Conservation (phyloP, 139 green algal genomes). For the Eudorina sp. region DNA sequence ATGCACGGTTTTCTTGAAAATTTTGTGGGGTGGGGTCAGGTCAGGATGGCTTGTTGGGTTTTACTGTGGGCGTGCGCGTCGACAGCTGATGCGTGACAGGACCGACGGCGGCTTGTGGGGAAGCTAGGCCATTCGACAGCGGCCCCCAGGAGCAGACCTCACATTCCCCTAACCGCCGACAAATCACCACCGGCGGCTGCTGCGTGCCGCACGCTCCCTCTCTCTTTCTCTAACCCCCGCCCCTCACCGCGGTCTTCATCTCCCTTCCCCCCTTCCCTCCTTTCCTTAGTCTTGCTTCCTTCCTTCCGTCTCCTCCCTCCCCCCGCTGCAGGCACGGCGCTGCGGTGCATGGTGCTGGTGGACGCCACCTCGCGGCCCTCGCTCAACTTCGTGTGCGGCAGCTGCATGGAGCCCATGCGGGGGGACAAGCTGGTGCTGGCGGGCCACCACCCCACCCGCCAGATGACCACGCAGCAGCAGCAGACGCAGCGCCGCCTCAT, state of each 20-base stretch:
- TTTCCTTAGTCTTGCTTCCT: neutral
- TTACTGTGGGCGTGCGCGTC: too few species aligned
- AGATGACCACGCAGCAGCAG: slow-evolving; percentile 60
- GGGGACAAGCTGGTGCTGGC: slow-evolving; percentile 60
- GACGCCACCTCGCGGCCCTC: slow-evolving; percentile 50
- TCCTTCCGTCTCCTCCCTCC: neutral
- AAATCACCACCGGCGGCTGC: too few species aligned
- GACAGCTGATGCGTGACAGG: too few species aligned
- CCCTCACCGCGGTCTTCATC: neutral
- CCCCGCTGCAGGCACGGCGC: slow-evolving; percentile 22
- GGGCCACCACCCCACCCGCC: slow-evolving; percentile 28
- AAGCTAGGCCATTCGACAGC: too few species aligned
- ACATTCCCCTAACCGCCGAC: neutral
- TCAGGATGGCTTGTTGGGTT: too few species aligned
- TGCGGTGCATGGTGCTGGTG: slow-evolving; percentile 52
- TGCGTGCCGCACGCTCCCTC: neutral
- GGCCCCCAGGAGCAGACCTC: too few species aligned
- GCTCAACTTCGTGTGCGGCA: slow-evolving; percentile 44
- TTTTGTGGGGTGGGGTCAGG: too few species aligned
- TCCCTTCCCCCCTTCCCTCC: neutral
- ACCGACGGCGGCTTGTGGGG: too few species aligned
- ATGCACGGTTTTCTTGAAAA: too few species aligned
- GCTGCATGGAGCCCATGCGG: slow-evolving; percentile 48
- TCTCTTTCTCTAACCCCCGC: neutral
- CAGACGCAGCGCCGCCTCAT: slow-evolving; percentile 46